phyloP scores from a whole-genome alignment of 805 yeast species.

The Cyberlindnera lachancei region DNA sequence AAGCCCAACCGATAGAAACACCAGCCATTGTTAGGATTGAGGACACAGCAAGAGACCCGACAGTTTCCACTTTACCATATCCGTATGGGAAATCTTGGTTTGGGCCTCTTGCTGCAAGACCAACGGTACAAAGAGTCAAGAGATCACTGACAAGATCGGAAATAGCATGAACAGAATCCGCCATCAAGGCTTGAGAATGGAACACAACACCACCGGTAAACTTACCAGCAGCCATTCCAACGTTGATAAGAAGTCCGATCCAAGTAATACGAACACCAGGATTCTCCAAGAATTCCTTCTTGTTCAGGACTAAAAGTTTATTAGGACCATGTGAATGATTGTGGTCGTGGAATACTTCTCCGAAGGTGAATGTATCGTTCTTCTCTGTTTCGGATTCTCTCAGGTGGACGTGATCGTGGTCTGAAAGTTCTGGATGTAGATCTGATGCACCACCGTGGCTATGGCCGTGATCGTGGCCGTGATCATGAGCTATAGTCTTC shows the following conservation, averaged over 20 bases:
- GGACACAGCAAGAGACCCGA: conserved; percentile 87
- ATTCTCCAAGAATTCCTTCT: conserved; percentile 43
- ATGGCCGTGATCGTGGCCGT: conserved; percentile 26
- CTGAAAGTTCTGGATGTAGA: no score
- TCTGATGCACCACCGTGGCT: no score
- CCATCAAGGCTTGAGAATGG: conserved; percentile 90
- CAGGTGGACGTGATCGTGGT: conserved; percentile 34
- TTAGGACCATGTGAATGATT: conserved; percentile 30
- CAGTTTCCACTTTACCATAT: conserved; percentile 86
- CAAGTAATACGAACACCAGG: conserved; percentile 93
- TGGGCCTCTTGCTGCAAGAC: conserved; percentile 58
- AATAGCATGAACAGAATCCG: conserved; percentile 91
- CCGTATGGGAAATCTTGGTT: conserved; percentile 69
- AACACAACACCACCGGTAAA: conserved; percentile 85
- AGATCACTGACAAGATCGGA: conserved; percentile 88
- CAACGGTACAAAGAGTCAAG: conserved; percentile 82
- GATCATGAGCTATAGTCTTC: neutral
- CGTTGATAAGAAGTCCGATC: conserved; percentile 79
- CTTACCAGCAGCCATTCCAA: conserved; percentile 80
- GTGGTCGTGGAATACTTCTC: conserved; percentile 22
- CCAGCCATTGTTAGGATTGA: conserved; percentile 83
- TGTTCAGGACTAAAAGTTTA: conserved; percentile 30
- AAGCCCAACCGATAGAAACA: conserved; percentile 81
- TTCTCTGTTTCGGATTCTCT: conserved; percentile 35
- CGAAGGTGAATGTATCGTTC: conserved; percentile 32